Conservation (phyloP, 345 rosid species). For the Syzygium aqueum region DNA sequence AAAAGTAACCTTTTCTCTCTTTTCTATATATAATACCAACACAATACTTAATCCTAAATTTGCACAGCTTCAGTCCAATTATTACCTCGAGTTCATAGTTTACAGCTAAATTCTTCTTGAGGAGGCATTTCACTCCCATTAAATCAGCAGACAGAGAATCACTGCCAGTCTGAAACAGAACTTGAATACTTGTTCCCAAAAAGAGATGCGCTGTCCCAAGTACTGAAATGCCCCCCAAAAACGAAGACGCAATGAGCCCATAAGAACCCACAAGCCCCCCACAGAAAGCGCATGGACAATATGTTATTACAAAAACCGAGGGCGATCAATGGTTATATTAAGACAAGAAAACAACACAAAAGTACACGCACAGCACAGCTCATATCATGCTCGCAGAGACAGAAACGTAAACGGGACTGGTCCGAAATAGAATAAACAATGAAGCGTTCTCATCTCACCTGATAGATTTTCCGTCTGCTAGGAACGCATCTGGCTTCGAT, state of each 20-base stretch:
- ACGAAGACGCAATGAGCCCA: not conserved
- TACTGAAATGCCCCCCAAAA: not conserved
- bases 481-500: conserved; percentile 83
- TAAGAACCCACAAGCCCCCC: not conserved
- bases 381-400: not conserved
- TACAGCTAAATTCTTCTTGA: not conserved
- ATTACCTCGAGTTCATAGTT: not conserved
- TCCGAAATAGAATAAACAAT: conserved; percentile 1
- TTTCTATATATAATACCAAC: not conserved
- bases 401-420: not conserved
- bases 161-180: not conserved
- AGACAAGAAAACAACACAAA: not conserved
- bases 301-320: not conserved
- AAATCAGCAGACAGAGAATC: not conserved
- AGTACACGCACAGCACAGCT: not conserved
- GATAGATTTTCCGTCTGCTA: conserved; percentile 58
- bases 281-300: not conserved
- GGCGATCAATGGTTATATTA: not conserved
- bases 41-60: not conserved
- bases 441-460: conserved; percentile 28
- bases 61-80: not conserved
- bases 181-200: not conserved
- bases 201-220: not conserved
- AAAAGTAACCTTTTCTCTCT: not conserved
- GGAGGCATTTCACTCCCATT: not conserved